Base-by-base conservation (phyloP, 108 stramenopile species). In the Epipyxis sp. region DNA sequence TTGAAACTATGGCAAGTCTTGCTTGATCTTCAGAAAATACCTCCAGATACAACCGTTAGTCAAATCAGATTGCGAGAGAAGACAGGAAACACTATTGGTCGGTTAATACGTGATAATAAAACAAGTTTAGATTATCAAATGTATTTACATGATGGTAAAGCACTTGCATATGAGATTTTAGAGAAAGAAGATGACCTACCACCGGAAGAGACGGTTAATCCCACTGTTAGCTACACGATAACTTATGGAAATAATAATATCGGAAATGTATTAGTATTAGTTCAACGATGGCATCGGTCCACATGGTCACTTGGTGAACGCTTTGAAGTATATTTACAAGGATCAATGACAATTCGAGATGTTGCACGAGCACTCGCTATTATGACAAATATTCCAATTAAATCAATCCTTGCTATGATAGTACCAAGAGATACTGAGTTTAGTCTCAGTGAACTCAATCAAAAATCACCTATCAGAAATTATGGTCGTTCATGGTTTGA, bases 401-500 rank as follows among this genome's bases (percentile, higher is more conserved):
- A 10, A 27, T 6, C n/a, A 34, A 29, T 74, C 25, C 71, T 13
- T 13, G 32, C 43, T 3, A 27, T 74, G 20, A 30, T 74, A 6
- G 27, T 74, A 43, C 71, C 44, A 35, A 37, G 46, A 27, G 44
- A 74, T 25, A 74, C 44, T 10, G 35, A 37, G 25, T 13, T 74
- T 39, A 6, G 10, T 13, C 32, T 74, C 6, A 13, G 20, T 74
- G 6, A 39, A 27, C 42, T 74, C 6, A 39, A 6, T 10, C 3
- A 34, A 6, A 37, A 29, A 10, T 6, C 6, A 37, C 71, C 71
- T 27, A 3, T 6, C 3, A 6, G 46, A 13, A 50, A 50, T 50
- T 54, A 74, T 57, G n/a, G 41, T 42, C 71, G 71, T 46, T 6
- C 71, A 6, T 74, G 71, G 71, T 54, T 74, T 39, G 13, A 6